A percentile compares a stretch with the other conserved stretches of the same genome.
These are phyloP conservation scores for Didymella sp. DNA, from an alignment of 2,329 filamentous ascomycete species.

Conservation along the genomic window DNA sequence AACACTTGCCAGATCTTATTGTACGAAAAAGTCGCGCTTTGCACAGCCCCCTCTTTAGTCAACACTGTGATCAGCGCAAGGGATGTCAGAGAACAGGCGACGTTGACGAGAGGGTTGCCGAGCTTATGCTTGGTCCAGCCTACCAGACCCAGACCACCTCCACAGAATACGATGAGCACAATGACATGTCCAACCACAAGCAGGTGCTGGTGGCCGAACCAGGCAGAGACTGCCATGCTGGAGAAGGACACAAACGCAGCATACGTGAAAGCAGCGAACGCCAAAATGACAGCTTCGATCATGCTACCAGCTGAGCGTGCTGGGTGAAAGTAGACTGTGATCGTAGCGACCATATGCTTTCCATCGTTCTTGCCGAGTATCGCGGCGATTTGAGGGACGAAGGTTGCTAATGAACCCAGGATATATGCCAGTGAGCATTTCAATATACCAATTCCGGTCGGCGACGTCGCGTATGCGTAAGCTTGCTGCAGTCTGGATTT, in stretches of 20 bases:
- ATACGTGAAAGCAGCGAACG: conserved; percentile 79
- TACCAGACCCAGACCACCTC: conserved; percentile 83
- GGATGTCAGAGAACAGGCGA: conserved; percentile 79
- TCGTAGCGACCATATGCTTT: conserved; percentile 91
- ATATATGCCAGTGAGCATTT: conserved; percentile 93
- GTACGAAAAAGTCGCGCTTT: conserved; percentile 80
- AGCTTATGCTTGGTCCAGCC: conserved; percentile 85
- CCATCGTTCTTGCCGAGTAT: conserved; percentile 85
- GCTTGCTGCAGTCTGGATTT: conserved; percentile 43
- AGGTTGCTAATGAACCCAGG: conserved; percentile 84
- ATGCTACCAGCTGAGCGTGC: conserved; percentile 86
- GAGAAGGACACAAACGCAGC: conserved; percentile 76
- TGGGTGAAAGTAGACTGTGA: conserved; percentile 95
- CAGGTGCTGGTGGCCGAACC: conserved; percentile 73
- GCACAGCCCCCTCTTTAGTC: conserved; percentile 89
- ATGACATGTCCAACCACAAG: conserved; percentile 77
- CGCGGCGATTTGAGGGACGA: conserved; percentile 73
- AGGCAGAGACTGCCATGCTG: conserved; percentile 86
- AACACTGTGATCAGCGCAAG: conserved; percentile 88
- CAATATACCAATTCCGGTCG: conserved; percentile 78
- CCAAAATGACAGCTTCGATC: conserved; percentile 82
- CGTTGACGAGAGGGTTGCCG: conserved; percentile 80
- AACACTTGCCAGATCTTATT: conserved; percentile 77
- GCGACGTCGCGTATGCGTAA: conserved; percentile 70
- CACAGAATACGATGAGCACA: conserved; percentile 83